Conservation (phyloP, 768 basidiomycete genomes). For the Calocera viscosa region DNA sequence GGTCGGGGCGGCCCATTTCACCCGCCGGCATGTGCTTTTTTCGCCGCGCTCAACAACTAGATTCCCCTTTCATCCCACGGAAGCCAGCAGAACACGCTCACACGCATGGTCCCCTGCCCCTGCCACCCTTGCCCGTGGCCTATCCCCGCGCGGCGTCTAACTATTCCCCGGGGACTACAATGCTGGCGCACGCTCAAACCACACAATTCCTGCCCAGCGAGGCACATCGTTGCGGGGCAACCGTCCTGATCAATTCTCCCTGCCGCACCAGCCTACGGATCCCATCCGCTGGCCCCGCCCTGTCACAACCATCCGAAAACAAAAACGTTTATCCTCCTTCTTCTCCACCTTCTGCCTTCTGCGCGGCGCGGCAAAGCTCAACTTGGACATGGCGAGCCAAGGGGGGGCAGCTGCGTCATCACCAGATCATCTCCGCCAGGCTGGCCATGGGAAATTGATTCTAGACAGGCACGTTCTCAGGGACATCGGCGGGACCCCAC, state of each 20-base stretch:
- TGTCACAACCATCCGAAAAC: not conserved
- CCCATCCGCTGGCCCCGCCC: not conserved
- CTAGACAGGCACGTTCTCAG: not conserved
- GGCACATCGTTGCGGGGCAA: not conserved
- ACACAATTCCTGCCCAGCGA: not conserved
- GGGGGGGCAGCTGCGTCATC: not conserved
- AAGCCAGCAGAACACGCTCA: not conserved
- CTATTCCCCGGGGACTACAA: not conserved
- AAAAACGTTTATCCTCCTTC: not conserved
- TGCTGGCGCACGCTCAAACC: not conserved
- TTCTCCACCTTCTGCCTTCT: conserved; percentile 7
- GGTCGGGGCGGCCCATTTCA: not conserved
- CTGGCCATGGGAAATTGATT: conserved; percentile 8
- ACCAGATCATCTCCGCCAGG: not conserved
- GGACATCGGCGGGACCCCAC: not conserved
- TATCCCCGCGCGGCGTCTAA: not conserved
- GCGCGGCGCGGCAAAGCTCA: not conserved
- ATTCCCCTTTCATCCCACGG: not conserved
- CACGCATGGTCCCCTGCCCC: not conserved
- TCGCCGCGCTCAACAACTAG: not conserved
- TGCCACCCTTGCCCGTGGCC: not conserved
- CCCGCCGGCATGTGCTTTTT: conserved; percentile 2
- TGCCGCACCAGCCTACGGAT: not conserved
- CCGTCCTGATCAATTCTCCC: not conserved
- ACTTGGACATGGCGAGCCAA: not conserved